Conservation (phyloP, 1,139 yeast species). For the Trichomonascaceae sp. region DNA sequence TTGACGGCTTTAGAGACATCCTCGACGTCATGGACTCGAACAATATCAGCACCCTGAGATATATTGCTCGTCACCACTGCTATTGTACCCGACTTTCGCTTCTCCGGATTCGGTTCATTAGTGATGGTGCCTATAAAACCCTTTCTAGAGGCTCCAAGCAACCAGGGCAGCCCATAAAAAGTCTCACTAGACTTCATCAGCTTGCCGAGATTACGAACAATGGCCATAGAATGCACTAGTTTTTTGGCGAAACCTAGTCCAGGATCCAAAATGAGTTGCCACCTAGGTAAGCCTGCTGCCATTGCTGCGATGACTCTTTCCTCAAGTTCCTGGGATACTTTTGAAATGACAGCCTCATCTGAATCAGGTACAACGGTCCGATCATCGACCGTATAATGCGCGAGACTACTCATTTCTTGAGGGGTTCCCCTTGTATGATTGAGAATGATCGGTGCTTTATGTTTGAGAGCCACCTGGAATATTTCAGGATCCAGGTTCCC, state of each 20-base stretch:
- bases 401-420: constrained; percentile 58
- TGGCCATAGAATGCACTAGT: constrained; percentile 56
- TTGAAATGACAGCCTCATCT: constrained; percentile 36
- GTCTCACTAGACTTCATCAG: constrained; percentile 31
- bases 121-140: constrained; percentile 74
- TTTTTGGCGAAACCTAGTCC: constrained; percentile 93
- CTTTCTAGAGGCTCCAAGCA: constrained; percentile 86
- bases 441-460: constrained; percentile 66
- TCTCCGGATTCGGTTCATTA: constrained; percentile 38
- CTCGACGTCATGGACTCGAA: constrained; percentile 81
- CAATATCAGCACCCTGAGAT: constrained; percentile 69
- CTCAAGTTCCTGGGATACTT: constrained; percentile 62
- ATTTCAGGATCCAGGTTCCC: constrained; percentile 65
- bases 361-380: constrained; percentile 21
- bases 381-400: constrained; percentile 44
- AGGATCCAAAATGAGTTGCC: constrained; percentile 92
- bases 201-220: constrained; percentile 48
- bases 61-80: constrained; percentile 72
- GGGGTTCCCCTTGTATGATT: constrained; percentile 87
- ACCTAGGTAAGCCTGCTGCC: constrained; percentile 61
- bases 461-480: constrained; percentile 59
- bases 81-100: constrained; percentile 70
- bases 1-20: constrained; percentile 58
- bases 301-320: constrained; percentile 52
- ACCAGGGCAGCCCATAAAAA: constrained; percentile 48